Evolutionary conservation across 805 yeast species (phyloP).

Genomic region (Candida taoyuanica): DNA sequence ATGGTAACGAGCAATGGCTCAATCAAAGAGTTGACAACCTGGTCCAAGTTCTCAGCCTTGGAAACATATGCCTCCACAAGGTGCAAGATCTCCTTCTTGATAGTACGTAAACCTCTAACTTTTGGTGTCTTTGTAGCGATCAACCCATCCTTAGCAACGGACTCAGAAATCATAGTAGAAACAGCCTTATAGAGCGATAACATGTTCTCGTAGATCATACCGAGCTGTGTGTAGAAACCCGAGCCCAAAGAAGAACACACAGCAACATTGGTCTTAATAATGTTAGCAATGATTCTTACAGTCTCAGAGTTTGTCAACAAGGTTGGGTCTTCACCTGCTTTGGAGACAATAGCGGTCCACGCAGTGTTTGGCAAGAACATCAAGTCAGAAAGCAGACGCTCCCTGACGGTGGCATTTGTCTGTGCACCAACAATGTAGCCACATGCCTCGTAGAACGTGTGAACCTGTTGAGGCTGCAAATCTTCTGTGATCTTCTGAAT

Average conservation of each 20-base stretch:
- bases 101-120: slow-evolving; percentile 92
- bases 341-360: slow-evolving; percentile 84
- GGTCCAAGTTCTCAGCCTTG: slow-evolving; percentile 78
- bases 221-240: slow-evolving; percentile 83
- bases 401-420: slow-evolving; percentile 61
- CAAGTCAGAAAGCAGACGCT: slow-evolving; percentile 65
- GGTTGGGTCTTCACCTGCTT: slow-evolving; percentile 79
- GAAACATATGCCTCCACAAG: slow-evolving; percentile 84
- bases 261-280: slow-evolving; percentile 91
- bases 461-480: slow-evolving; percentile 95
- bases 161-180: slow-evolving; percentile 74
- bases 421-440: slow-evolving; percentile 91
- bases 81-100: slow-evolving; percentile 88
- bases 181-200: slow-evolving; percentile 85
- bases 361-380: slow-evolving; percentile 94
- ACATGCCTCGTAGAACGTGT: slow-evolving; percentile 96
- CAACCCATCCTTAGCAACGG: slow-evolving; percentile 74
- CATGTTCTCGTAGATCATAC: slow-evolving; percentile 83
- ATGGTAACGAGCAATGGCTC: slow-evolving; percentile 82
- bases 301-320: slow-evolving; percentile 74
- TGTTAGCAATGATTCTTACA: slow-evolving; percentile 88
- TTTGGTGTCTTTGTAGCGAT: slow-evolving; percentile 93
- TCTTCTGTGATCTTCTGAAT: slow-evolving; percentile 87
- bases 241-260: slow-evolving; percentile 95
- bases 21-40: slow-evolving; percentile 75